Evolutionary conservation across 164 flowering plant genomes (phyloP).

Genomic region (Buxus sempervirens): DNA sequence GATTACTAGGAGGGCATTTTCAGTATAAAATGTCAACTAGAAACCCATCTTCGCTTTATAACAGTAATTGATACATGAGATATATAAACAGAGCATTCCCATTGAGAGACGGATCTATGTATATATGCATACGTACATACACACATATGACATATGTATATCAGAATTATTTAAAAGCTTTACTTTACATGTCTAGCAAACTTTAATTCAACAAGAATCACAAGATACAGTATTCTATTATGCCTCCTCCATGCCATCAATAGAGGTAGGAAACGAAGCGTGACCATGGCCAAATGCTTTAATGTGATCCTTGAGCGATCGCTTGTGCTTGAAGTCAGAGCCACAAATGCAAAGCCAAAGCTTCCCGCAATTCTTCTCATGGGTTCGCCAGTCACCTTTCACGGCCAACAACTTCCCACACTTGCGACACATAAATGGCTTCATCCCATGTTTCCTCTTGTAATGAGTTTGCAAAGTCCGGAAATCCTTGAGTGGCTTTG

Average conservation of each 20-base stretch:
- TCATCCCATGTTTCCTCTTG: slow-evolving; percentile 71
- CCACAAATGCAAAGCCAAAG: slow-evolving; percentile 73
- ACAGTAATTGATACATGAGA: no score
- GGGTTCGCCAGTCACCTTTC: slow-evolving; percentile 77
- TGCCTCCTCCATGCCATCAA: slow-evolving; percentile 17
- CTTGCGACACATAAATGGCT: slow-evolving; percentile 52
- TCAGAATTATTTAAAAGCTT: no score
- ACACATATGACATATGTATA: no score
- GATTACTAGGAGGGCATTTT: no score
- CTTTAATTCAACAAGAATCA: neutral
- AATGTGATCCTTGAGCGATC: slow-evolving; percentile 69
- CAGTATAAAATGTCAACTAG: no score
- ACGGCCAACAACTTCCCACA: slow-evolving; percentile 64
- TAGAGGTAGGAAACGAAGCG: slow-evolving; percentile 26
- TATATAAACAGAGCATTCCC: no score
- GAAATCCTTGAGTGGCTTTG: slow-evolving; percentile 64
- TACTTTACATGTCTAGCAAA: no score
- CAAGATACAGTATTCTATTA: slow-evolving; percentile 5
- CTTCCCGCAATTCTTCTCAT: slow-evolving; percentile 74
- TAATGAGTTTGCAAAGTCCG: slow-evolving; percentile 63
- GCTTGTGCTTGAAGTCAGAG: slow-evolving; percentile 72
- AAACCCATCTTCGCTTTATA: no score
- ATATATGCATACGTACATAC: no score
- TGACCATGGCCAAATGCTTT: slow-evolving; percentile 56
- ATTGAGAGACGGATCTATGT: no score